phyloP scores from a whole-genome alignment of 371 early-diverging fungal genomes.

The Mucor lusitanicus region DNA sequence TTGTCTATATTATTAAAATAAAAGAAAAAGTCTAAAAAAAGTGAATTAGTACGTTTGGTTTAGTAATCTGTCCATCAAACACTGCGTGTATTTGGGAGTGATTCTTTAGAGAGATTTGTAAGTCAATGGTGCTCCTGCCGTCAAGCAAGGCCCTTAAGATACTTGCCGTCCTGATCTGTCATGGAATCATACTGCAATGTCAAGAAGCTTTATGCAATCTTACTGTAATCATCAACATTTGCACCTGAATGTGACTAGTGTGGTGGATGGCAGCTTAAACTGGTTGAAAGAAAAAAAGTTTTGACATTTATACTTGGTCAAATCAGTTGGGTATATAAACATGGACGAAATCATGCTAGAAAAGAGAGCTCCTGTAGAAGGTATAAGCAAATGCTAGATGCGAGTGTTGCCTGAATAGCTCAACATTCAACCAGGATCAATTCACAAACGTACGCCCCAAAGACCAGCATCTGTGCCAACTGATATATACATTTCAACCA shows the following conservation, averaged over 20 bases:
- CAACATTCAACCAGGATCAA: constrained; percentile 17
- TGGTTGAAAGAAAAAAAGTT: neutral
- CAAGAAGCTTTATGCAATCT: too few species aligned
- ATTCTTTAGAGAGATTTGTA: too few species aligned
- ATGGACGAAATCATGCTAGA: neutral
- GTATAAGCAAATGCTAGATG: neutral
- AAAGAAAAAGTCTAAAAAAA: constrained; percentile 1
- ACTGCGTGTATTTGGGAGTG: too few species aligned
- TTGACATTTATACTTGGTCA: neutral
- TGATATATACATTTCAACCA: constrained; percentile 63
- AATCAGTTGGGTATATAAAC: neutral
- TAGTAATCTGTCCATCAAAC: neutral
- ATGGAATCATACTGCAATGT: too few species aligned
- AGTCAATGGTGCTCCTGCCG: too few species aligned
- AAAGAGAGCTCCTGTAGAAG: constrained; percentile 1
- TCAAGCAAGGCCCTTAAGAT: too few species aligned
- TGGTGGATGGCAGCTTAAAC: neutral
- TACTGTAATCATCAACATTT: neutral
- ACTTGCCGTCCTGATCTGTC: too few species aligned
- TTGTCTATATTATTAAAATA: constrained; percentile 7
- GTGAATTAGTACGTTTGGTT: neutral
- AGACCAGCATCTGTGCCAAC: constrained; percentile 49
- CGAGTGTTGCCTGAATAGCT: neutral
- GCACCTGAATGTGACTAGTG: neutral
- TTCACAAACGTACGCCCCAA: constrained; percentile 54